Evolutionary conservation across 257 asterid species (phyloP), one percentile per base, ranked within the genome.

Genomic region (Petunia axillaris): DNA sequence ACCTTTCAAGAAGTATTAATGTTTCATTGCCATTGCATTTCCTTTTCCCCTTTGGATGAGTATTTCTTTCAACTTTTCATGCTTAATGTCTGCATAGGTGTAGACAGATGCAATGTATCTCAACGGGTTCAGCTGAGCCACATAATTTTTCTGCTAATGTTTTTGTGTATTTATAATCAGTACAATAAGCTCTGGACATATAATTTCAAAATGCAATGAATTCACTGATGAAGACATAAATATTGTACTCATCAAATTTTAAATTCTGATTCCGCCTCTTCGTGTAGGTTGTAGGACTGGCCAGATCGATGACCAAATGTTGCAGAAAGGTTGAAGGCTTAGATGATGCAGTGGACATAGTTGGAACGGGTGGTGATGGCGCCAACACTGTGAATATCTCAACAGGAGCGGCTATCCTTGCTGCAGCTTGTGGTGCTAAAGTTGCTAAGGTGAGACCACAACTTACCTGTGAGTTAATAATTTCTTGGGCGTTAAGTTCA

Each of bases 341-440:
- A 76, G 87, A 83, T 50, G 88, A 85, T 54, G 92, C 86, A 0
- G 98, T 94, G 79, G 97, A 94, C 83, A 92, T 94, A 80, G 97
- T 94, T 36, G 98, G 97, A 79, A 92, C 97, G 0, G 97, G 97
- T 46, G 97, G 98, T 36, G 95, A 94, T 88, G 97, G 97, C 4
- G 93, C 97, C 15, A 92, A 91, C 90, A 94, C 97, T 0, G 94
- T 92, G 79, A 94, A 94, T 79, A 91, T 94, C 64, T 94, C 97
- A 0, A 94, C 98, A 0, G 98, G 97, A 41, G 93, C 97, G 35
- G 88, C 98, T 43, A 91, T 94, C 81, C 97, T 94, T 74, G 97
- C 97, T 66, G 97, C 98, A 2, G 92, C 98, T 64, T 94, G 91
- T 86, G 98, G 98, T 82, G 97, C 87, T 50, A 94, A 86, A 86